Percentiles rank a stretch among this genome's conserved stretches.
phyloP scores from a whole-genome alignment of 2,329 filamentous ascomycete genomes.

The Alternaria ethzedia region DNA sequence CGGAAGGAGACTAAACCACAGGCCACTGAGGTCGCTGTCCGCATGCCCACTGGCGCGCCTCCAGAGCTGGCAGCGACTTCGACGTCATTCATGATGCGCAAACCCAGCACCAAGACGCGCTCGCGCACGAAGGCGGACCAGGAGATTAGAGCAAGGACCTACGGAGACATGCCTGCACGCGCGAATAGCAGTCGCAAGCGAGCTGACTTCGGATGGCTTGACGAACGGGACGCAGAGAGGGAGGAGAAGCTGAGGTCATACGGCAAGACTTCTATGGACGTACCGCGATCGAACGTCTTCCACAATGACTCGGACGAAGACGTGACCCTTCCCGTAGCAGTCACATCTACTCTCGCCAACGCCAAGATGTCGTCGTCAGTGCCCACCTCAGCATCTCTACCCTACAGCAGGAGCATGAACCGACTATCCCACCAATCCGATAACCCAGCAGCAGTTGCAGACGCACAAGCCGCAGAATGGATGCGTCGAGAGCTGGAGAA shows the following conservation, averaged over 20 bases:
- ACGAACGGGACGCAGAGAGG: constrained; percentile 28
- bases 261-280: constrained; percentile 29
- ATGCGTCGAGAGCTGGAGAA: constrained; percentile 54
- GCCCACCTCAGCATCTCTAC: constrained; percentile 51
- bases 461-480: constrained; percentile 51
- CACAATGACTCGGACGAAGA: constrained; percentile 41
- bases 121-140: constrained; percentile 30
- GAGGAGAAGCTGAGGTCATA: constrained; percentile 29
- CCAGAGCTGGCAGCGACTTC: constrained; percentile 34
- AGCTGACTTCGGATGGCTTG: constrained; percentile 31
- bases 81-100: constrained; percentile 31
- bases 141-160: constrained; percentile 17
- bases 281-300: constrained; percentile 22
- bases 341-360: constrained; percentile 50
- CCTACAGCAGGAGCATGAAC: constrained; percentile 30
- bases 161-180: constrained; percentile 30
- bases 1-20: constrained; percentile 28
- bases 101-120: constrained; percentile 31
- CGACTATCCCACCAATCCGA: constrained; percentile 47
- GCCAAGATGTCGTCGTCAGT: constrained; percentile 49
- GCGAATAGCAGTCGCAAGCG: constrained; percentile 45
- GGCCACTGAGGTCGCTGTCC: constrained; percentile 30
- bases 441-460: constrained; percentile 45
- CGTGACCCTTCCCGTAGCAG: constrained; percentile 52
- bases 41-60: constrained; percentile 38